A percentile compares a stretch with the other conserved stretches of the same genome.
phyloP scores from a whole-genome alignment of 2,329 filamentous ascomycete species.

The Pseudocercospora musae region DNA sequence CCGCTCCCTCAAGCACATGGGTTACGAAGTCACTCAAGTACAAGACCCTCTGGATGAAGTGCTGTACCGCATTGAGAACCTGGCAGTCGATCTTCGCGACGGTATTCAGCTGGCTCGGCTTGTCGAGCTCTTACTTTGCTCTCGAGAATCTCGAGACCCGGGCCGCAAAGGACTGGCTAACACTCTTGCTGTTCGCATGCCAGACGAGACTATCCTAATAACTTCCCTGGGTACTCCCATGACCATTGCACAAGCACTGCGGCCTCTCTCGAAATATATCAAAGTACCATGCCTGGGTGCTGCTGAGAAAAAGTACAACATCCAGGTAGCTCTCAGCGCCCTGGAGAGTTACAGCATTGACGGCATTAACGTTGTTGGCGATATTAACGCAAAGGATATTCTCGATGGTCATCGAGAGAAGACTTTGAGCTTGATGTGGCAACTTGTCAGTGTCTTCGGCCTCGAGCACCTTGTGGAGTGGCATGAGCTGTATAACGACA shows the following conservation, averaged over 20 bases:
- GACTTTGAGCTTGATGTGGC: slow-evolving; percentile 60
- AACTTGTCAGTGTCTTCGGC: slow-evolving; percentile 56
- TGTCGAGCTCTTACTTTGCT: slow-evolving; percentile 53
- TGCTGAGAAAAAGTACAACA: slow-evolving; percentile 58
- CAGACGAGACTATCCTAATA: slow-evolving; percentile 44
- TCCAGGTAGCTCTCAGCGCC: slow-evolving; percentile 55
- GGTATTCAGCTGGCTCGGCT: slow-evolving; percentile 59
- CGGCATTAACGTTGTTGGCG: slow-evolving; percentile 39
- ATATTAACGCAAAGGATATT: slow-evolving; percentile 55
- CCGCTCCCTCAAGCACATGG: slow-evolving; percentile 54
- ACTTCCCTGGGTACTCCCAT: slow-evolving; percentile 21
- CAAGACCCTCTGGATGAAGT: slow-evolving; percentile 60
- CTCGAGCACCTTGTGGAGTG: slow-evolving; percentile 55
- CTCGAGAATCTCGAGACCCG: not conserved
- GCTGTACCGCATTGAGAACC: slow-evolving; percentile 55
- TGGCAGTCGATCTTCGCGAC: slow-evolving; percentile 61
- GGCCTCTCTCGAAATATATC: slow-evolving; percentile 54
- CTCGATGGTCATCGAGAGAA: slow-evolving; percentile 64
- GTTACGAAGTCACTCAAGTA: slow-evolving; percentile 53
- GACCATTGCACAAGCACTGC: slow-evolving; percentile 12
- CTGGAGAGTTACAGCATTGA: slow-evolving; percentile 45
- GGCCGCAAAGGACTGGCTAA: slow-evolving; percentile 30
- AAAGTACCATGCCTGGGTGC: slow-evolving; percentile 56
- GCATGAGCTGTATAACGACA: slow-evolving; percentile 51
- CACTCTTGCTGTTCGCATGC: slow-evolving; percentile 46